Evolutionary conservation across 1,139 yeast genomes (phyloP).

Genomic region (Trichomonascaceae sp.): DNA sequence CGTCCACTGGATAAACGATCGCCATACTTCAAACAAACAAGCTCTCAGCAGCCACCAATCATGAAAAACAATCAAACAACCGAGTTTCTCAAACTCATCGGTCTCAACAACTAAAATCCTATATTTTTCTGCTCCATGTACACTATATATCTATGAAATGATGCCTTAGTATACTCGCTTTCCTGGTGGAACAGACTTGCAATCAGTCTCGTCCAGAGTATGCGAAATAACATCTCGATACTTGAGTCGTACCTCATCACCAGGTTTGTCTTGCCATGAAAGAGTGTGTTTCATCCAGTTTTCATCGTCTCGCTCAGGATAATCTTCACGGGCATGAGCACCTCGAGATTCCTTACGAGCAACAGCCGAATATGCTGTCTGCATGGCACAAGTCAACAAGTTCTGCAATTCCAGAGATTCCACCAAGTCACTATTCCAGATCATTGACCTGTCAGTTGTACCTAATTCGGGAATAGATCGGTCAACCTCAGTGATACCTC

Average conservation of each 20-base stretch:
- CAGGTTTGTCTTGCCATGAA: conserved; percentile 77
- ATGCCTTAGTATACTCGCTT: conserved; percentile 81
- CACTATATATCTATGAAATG: conserved; percentile 23
- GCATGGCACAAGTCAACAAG: conserved; percentile 94
- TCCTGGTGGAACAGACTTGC: conserved; percentile 96
- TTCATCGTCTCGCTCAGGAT: conserved; percentile 89
- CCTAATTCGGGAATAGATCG: conserved; percentile 64
- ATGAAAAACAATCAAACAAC: conserved; percentile 24
- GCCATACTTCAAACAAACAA: background rate
- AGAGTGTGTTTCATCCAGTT: conserved; percentile 98
- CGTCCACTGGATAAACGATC: conserved; percentile 4
- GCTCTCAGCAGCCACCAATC: conserved; percentile 15
- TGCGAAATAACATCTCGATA: conserved; percentile 82
- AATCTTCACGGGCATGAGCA: conserved; percentile 99
- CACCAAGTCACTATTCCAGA: conserved; percentile 93
- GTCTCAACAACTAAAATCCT: background rate
- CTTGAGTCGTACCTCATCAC: conserved; percentile 65
- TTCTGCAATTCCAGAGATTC: conserved; percentile 96
- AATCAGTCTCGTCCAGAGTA: conserved; percentile 86
- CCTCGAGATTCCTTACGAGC: conserved; percentile 98
- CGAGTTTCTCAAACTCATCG: conserved; percentile 20
- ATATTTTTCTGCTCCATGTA: background rate
- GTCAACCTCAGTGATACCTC: conserved; percentile 70
- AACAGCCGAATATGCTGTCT: conserved; percentile 91
- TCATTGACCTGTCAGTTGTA: conserved; percentile 94